A percentile compares a stretch with the other conserved stretches of the same genome.
Evolutionary conservation across 2,329 filamentous ascomycete genomes (phyloP).

Genomic region (Endothia cerciana): DNA sequence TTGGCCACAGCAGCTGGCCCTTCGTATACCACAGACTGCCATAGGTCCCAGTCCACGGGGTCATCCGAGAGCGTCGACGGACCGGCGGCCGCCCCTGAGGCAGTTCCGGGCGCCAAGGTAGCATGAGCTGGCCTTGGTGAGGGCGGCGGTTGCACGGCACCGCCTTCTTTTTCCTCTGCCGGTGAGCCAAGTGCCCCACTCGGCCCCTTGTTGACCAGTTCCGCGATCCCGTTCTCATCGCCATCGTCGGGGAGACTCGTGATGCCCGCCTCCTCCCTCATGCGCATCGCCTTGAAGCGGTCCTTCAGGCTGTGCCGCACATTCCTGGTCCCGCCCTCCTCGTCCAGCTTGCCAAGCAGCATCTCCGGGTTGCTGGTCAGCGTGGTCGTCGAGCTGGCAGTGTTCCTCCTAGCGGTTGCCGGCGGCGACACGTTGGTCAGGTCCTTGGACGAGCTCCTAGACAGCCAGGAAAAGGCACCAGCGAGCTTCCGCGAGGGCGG

Average conservation of each 20-base stretch:
- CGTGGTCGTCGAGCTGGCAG: constrained; percentile 78
- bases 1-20: constrained; percentile 86
- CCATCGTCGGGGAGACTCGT: constrained; percentile 57
- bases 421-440: constrained; percentile 59
- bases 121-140: constrained; percentile 65
- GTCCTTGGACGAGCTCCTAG: constrained; percentile 66
- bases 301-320: constrained; percentile 72
- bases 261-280: constrained; percentile 72
- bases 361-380: constrained; percentile 80
- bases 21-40: constrained; percentile 95
- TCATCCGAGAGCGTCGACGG: constrained; percentile 71
- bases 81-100: constrained; percentile 77
- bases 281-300: constrained; percentile 75
- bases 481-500: constrained; percentile 72
- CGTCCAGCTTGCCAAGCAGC: constrained; percentile 70
- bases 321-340: constrained; percentile 55
- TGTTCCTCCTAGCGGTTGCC: constrained; percentile 66
- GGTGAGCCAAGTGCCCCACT: constrained; percentile 19
- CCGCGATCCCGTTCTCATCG: constrained; percentile 37
- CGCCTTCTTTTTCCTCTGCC: constrained; percentile 35
- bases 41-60: constrained; percentile 97
- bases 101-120: constrained; percentile 83
- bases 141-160: constrained; percentile 37
- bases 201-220: constrained; percentile 33
- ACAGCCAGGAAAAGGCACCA: constrained; percentile 86